phyloP scores from a whole-genome alignment of 106 monocot species.

The Hemerocallis citrina region DNA sequence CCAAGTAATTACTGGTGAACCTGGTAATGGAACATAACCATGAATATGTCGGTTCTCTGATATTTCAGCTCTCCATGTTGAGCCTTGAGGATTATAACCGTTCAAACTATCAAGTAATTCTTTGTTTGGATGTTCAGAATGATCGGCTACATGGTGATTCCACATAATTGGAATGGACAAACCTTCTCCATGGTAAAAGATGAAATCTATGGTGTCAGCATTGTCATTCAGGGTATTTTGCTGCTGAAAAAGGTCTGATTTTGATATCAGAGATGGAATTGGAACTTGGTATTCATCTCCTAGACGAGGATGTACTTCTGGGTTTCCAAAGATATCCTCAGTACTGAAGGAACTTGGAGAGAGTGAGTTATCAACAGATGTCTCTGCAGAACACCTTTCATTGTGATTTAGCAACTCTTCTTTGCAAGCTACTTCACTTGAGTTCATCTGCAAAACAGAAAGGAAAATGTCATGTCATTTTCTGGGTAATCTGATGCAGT shows the following conservation, averaged over 20 bases:
- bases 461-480: no score
- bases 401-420: slow-evolving; percentile 12
- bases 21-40: slow-evolving; percentile 36
- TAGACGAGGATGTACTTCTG: slow-evolving; percentile 45
- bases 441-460: slow-evolving; percentile 26
- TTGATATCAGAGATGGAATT: slow-evolving; percentile 36
- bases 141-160: slow-evolving; percentile 13
- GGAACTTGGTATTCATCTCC: slow-evolving; percentile 77
- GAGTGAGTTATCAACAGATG: slow-evolving; percentile 22
- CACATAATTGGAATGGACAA: slow-evolving; percentile 53
- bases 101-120: neutral
- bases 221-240: neutral
- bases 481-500: no score
- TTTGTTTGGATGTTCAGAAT: neutral
- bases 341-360: slow-evolving; percentile 17
- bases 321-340: slow-evolving; percentile 37
- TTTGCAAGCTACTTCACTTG: slow-evolving; percentile 9
- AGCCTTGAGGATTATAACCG: slow-evolving; percentile 1
- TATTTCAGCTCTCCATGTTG: slow-evolving; percentile 18
- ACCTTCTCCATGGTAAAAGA: slow-evolving; percentile 19
- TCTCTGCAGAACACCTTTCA: slow-evolving; percentile 25
- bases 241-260: slow-evolving; percentile 14
- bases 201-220: slow-evolving; percentile 2
- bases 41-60: neutral
- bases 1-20: slow-evolving; percentile 27